Evolutionary conservation across 1,284 basidiomycete species (phyloP), one percentile per base, ranked within the genome.

Genomic region (Microbotryomycetes sp.): DNA sequence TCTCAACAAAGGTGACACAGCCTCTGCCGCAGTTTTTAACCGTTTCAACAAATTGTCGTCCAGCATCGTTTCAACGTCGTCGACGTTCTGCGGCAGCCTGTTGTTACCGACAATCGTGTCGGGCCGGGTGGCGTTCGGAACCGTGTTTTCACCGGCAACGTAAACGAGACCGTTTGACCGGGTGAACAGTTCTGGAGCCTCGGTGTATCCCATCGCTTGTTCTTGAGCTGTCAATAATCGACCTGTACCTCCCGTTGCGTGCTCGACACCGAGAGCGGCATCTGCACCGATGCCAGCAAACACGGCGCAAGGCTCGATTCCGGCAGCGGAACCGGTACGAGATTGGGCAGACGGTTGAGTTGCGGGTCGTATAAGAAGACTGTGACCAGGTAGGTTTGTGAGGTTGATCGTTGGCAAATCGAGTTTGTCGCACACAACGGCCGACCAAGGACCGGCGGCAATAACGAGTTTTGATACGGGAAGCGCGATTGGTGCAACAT

Each of bases 71-170:
- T 56, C 57, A n/a, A 68, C 67, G 4, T 26, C 55, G 24, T 66
- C 64, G 18, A 61, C 64, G 5, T 18, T 62, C 5, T 2, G 1
- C 2, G 67, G 67, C 0, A 68, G 58, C 24, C 53, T 56, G 31
- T 68, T 64, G 27, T 49, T 57, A 6, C 24, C 50, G n/a, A 27
- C 50, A n/a, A n/a, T n/a, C n/a, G n/a, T n/a, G n/a, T n/a, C n/a
- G n/a, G 24, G 50, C 23, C 9, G 5, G 28, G 23, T 23, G 28
- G 50, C 26, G 31, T 27, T 41, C 23, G 67, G 64, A 35, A 64
- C 62, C 47, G 60, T 51, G 55, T 68, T 68, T 52, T 68, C 67
- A 4, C 67, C 67, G 1, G 67, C 67, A 3, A 66, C 55, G 24
- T 58, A 68, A 24, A 68, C 52, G n/a, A 48, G 23, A 1, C 64